Evolutionary conservation across 306 rosid genomes (phyloP).

Genomic region (Datisca glomerata): DNA sequence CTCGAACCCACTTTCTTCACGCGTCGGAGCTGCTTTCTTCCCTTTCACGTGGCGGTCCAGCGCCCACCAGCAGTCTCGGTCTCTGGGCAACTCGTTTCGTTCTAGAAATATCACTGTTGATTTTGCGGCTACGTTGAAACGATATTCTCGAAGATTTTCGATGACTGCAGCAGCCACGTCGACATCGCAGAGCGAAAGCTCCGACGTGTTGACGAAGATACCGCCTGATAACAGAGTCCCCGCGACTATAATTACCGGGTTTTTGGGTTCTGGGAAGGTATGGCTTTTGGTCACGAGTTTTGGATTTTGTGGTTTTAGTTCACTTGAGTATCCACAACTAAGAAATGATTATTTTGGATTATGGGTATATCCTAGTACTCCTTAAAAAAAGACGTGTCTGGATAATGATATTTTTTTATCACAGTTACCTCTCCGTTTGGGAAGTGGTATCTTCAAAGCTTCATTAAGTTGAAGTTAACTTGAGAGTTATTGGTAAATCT

Average conservation of each 20-base stretch:
- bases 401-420: too few species aligned
- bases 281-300: not conserved
- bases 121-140: conserved; percentile 16
- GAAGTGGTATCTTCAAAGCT: too few species aligned
- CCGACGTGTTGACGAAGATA: conserved; percentile 48
- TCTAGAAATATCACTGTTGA: conserved; percentile 11
- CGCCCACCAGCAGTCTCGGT: conserved; percentile 8
- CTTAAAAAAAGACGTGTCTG: too few species aligned
- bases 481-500: not conserved
- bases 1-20: conserved; percentile 19
- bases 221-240: conserved; percentile 73
- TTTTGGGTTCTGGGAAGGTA: conserved; percentile 96
- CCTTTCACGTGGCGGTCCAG: conserved; percentile 21
- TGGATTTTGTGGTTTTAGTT: not conserved
- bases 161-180: conserved; percentile 41
- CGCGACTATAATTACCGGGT: conserved; percentile 89
- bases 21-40: conserved; percentile 21
- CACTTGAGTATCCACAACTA: not conserved
- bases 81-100: conserved; percentile 14
- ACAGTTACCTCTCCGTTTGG: too few species aligned
- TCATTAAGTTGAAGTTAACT: too few species aligned
- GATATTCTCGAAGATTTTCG: conserved; percentile 29
- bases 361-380: too few species aligned
- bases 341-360: too few species aligned
- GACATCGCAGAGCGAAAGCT: conserved; percentile 38